Percentiles rank a stretch among this genome's conserved stretches.
Evolutionary conservation across 768 basidiomycete genomes (phyloP).

Genomic region (Lactifluus subvellereus): DNA sequence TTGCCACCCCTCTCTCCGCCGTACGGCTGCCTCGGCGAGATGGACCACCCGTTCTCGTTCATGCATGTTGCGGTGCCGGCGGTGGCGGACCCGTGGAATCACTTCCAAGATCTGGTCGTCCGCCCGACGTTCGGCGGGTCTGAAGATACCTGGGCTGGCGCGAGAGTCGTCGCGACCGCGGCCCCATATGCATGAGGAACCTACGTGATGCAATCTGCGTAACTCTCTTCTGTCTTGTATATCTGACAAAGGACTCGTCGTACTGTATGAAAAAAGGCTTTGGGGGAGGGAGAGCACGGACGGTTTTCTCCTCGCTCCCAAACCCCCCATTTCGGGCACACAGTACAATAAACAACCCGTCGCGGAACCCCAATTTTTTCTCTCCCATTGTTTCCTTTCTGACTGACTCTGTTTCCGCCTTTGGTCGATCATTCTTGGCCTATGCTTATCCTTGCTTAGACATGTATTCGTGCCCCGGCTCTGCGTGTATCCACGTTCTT

Average conservation of each 20-base stretch:
- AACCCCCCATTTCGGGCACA: not conserved
- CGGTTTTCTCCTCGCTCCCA: too few species aligned
- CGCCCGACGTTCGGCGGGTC: conserved; percentile 8
- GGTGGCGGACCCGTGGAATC: conserved; percentile 10
- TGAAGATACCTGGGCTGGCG: conserved; percentile 13
- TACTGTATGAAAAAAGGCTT: not conserved
- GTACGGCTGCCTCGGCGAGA: conserved; percentile 3
- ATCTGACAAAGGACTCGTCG: not conserved
- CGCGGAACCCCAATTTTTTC: not conserved
- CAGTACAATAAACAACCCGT: not conserved
- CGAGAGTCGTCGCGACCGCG: not conserved
- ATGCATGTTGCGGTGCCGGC: not conserved
- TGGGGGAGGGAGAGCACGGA: not conserved
- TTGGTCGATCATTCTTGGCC: conserved; percentile 9
- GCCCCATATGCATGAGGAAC: conserved; percentile 14
- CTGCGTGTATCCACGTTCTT: conserved; percentile 5
- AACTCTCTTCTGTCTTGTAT: not conserved
- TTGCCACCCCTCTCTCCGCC: not conserved
- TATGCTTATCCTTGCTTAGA: conserved; percentile 9
- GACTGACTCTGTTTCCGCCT: not conserved
- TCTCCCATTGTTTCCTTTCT: not conserved
- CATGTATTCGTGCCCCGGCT: not conserved
- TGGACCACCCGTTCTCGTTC: conserved; percentile 13
- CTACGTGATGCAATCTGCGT: not conserved
- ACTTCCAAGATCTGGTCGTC: conserved; percentile 3